Conservation (phyloP, 106 monocot genomes). For the Platanthera guangdongensis region DNA sequence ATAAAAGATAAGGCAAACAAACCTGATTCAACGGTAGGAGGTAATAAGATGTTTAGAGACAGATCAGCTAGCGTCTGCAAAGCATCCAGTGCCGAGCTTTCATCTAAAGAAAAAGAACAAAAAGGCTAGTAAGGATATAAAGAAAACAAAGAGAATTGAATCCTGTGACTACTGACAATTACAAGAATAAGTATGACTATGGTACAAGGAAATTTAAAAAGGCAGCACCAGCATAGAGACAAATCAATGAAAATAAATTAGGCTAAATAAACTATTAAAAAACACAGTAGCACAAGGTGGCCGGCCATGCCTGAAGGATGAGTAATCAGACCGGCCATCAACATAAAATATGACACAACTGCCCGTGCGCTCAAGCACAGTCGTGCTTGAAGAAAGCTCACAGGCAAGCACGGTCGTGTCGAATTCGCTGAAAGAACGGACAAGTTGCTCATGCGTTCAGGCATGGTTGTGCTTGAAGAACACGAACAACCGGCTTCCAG, state of each 20-base stretch:
- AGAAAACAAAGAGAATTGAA: background rate
- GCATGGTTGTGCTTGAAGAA: no score
- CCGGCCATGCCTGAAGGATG: background rate
- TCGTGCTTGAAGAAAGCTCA: no score
- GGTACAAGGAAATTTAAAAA: background rate
- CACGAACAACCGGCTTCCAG: no score
- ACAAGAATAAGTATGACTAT: background rate
- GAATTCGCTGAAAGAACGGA: no score
- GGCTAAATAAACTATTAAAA: background rate
- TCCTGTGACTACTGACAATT: background rate
- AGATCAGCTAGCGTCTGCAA: constrained; percentile 91
- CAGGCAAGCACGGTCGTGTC: no score
- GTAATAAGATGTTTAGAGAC: constrained; percentile 73
- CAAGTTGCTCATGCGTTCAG: no score
- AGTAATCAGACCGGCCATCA: no score
- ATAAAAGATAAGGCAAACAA: constrained; percentile 6
- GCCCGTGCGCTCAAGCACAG: no score
- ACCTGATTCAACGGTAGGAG: constrained; percentile 86
- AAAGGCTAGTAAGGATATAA: constrained; percentile 7
- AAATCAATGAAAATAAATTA: background rate
- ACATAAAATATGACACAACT: no score
- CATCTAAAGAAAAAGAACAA: constrained; percentile 41
- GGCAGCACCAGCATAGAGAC: background rate
- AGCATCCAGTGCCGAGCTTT: constrained; percentile 71
- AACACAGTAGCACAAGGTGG: background rate